Evolutionary conservation across 139 green algal genomes (phyloP), one percentile per base, ranked within the genome.

Genomic region (Coccomyxa sp.): DNA sequence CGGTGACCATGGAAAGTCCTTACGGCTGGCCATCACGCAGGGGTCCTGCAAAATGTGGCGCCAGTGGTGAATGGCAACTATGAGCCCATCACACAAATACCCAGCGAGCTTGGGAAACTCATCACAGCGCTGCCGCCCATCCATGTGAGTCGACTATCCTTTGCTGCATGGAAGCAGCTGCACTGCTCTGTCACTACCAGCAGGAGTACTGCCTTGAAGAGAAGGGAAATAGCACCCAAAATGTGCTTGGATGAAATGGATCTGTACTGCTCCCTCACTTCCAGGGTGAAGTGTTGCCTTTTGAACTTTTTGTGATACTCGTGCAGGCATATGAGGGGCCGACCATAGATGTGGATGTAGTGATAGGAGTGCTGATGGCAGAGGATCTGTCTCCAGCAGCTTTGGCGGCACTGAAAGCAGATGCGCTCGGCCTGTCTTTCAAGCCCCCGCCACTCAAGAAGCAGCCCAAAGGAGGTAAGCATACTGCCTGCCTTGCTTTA

Each of bases 61-160:
- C 33, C 9, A 27, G 76, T 71, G n/a, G n/a, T n/a, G n/a, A n/a
- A n/a, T n/a, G n/a, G n/a, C n/a, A n/a, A n/a, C 39, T 50, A 50
- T 8, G 41, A 68, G 29, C 78, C 83, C 10, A 44, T 87, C 6
- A 81, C 79, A 33, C 85, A 86, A 72, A 73, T 92, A 22, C 88
- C 86, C 8, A 50, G 55, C 33, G 79, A 90, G 82, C 81, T 94
- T 41, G 81, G 78, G 5, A 55, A 82, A 14, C 87, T 94, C 37
- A 75, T 92, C 44, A 83, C 76, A 50, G 77, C 82, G 41, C 81
- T 94, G 78, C 88, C 87, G 50, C 78, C 83, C 8, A 50, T 78
- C 4, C 54, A 86, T 55, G 73, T 79, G 39, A 10, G 75, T 84
- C 55, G 31, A 70, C 36, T 36, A 40, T 34, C 37, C 39, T 14